Conservation (phyloP, 768 basidiomycete species). For the Tulasnella sp. region DNA sequence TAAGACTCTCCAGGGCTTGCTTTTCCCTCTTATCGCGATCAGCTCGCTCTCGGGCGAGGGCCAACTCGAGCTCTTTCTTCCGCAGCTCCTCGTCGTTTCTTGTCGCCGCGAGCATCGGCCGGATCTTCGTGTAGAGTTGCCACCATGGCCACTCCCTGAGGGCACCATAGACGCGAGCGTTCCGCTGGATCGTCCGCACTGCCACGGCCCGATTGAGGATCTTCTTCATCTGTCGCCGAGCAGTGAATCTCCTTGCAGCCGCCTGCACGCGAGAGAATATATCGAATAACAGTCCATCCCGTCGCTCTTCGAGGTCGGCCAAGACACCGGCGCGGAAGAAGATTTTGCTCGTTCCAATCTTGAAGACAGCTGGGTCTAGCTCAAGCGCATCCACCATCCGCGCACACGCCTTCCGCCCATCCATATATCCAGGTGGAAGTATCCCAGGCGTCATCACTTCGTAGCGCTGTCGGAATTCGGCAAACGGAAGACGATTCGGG, state of each 20-base stretch:
- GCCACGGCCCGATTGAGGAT: conserved; percentile 86
- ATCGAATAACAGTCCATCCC: conserved; percentile 80
- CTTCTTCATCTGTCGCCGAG: conserved; percentile 86
- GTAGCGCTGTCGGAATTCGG: conserved; percentile 95
- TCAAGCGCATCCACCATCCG: conserved; percentile 85
- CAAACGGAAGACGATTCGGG: conserved; percentile 91
- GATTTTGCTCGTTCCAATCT: conserved; percentile 92
- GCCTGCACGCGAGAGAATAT: conserved; percentile 86
- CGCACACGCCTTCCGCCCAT: conserved; percentile 86
- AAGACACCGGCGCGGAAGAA: conserved; percentile 99
- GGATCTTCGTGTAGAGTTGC: conserved; percentile 94
- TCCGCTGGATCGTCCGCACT: conserved; percentile 84
- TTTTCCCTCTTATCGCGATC: conserved; percentile 79
- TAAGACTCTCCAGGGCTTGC: conserved; percentile 65
- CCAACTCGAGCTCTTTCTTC: conserved; percentile 75
- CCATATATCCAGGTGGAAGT: conserved; percentile 93
- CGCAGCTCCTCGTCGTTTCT: conserved; percentile 85
- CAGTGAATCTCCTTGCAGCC: conserved; percentile 71
- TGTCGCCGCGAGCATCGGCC: conserved; percentile 86
- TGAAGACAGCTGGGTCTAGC: conserved; percentile 73
- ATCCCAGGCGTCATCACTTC: conserved; percentile 91
- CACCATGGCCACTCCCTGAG: conserved; percentile 98
- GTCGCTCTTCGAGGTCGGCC: conserved; percentile 87
- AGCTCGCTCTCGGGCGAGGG: conserved; percentile 69
- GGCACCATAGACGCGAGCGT: conserved; percentile 83